Evolutionary conservation across 306 rosid species (phyloP).

Genomic region (Amphicarpaea edgeworthii): DNA sequence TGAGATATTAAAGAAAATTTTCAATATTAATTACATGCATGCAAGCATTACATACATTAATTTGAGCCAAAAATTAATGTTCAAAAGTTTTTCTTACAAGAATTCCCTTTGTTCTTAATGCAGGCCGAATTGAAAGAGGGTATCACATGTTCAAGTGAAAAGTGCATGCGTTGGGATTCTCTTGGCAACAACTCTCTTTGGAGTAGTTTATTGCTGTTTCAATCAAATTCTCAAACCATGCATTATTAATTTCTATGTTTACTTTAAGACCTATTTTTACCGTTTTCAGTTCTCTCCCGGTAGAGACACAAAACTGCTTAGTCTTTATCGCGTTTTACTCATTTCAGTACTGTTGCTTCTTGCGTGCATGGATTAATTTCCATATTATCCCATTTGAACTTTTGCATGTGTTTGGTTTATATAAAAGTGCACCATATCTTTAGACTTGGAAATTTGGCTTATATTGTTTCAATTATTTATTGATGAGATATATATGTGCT

Average conservation of each 20-base stretch:
- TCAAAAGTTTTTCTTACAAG: not conserved
- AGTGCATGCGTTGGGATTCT: not conserved
- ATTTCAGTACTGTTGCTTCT: not conserved
- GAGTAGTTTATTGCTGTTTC: not conserved
- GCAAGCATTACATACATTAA: not conserved
- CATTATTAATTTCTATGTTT: too few species aligned
- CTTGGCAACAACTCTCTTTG: not conserved
- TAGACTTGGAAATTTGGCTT: not conserved
- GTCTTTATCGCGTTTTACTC: not conserved
- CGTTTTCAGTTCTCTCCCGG: not conserved
- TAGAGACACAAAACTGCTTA: not conserved
- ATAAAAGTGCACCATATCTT: not conserved
- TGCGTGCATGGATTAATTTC: not conserved
- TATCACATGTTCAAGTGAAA: not conserved
- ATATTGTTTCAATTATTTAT: not conserved
- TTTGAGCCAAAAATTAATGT: not conserved
- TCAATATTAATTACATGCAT: not conserved
- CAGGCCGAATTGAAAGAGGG: not conserved
- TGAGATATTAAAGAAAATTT: not conserved
- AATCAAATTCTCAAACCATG: not conserved
- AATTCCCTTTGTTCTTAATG: not conserved
- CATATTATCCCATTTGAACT: not conserved
- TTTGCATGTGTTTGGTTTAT: not conserved
- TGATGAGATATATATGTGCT: not conserved
- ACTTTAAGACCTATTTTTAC: slow-evolving; percentile 2